These are phyloP conservation scores for Castanea crenata DNA, from an alignment of 306 rosid species.

Conservation along the genomic window DNA sequence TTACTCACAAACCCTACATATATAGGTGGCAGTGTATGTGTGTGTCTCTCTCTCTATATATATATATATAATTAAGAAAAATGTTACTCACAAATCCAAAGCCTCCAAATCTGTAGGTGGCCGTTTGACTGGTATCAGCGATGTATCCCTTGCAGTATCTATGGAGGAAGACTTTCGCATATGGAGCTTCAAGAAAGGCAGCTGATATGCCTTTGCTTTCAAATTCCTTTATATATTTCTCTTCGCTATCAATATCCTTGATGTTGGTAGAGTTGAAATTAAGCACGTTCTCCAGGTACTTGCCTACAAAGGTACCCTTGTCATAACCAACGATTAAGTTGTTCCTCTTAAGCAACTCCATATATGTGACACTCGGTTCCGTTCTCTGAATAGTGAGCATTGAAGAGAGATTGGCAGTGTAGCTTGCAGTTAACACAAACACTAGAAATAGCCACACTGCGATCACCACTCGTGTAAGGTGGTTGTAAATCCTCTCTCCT, in stretches of 20 bases:
- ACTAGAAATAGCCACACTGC: slow-evolving; percentile 58
- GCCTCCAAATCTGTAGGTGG: slow-evolving; percentile 34
- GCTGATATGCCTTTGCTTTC: slow-evolving; percentile 10
- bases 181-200: slow-evolving; percentile 31
- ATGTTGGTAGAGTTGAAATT: background rate
- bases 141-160: slow-evolving; percentile 20
- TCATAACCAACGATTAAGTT: slow-evolving; percentile 52
- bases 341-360: slow-evolving; percentile 5
- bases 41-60: too few relatives aligned
- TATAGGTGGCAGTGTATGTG: too few relatives aligned
- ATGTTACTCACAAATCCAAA: slow-evolving; percentile 31
- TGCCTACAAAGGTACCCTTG: slow-evolving; percentile 10
- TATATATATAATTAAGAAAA: too few relatives aligned
- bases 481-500: slow-evolving; percentile 50
- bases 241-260: background rate
- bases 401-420: slow-evolving; percentile 73
- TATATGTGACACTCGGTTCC: background rate
- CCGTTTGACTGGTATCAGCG: background rate
- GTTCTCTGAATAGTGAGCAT: slow-evolving; percentile 55
- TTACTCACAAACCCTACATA: too few relatives aligned
- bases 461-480: slow-evolving; percentile 49
- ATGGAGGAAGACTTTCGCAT: slow-evolving; percentile 20
- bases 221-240: background rate
- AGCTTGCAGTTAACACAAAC: slow-evolving; percentile 52
- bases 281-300: background rate